Evolutionary conservation across 1,139 yeast species (phyloP).

Genomic region (Blastobotrys serpentis): DNA sequence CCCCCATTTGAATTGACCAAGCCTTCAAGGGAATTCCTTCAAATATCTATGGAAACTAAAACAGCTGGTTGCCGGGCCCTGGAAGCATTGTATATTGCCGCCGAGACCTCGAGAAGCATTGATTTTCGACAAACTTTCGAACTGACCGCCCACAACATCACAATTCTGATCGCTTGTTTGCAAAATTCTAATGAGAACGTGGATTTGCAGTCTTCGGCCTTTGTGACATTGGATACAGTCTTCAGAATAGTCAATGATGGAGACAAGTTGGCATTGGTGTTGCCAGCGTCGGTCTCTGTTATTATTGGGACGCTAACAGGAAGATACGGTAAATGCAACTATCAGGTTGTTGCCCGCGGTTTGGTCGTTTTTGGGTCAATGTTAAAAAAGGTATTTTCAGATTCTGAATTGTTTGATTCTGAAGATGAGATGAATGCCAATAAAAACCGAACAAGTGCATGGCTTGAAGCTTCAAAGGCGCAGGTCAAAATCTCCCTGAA

Average conservation of each 20-base stretch:
- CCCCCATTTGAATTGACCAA: conserved; percentile 25
- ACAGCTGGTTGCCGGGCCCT: conserved; percentile 45
- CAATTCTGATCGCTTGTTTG: conserved; percentile 44
- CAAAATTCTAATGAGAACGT: conserved; percentile 27
- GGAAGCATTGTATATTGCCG: conserved; percentile 40
- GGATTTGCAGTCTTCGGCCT: conserved; percentile 39
- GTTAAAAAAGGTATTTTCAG: conserved; percentile 48
- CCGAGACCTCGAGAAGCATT: conserved; percentile 24
- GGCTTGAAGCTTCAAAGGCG: conserved; percentile 64
- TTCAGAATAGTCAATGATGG: conserved; percentile 45
- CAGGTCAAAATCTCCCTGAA: conserved; percentile 49
- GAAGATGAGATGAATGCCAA: conserved; percentile 16
- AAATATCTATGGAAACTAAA: conserved; percentile 40
- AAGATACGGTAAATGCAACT: conserved; percentile 43
- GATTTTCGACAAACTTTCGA: conserved; percentile 37
- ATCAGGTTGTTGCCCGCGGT: conserved; percentile 40
- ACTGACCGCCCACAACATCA: conserved; percentile 48
- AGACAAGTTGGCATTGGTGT: conserved; percentile 50
- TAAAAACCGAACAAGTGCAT: conserved; percentile 49
- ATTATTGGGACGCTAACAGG: conserved; percentile 46
- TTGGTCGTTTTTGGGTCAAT: conserved; percentile 37
- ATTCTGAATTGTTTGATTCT: conserved; percentile 33
- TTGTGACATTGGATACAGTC: conserved; percentile 38
- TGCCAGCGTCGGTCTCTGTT: conserved; percentile 58
- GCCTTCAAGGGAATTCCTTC: conserved; percentile 33